A percentile compares a stretch with the other conserved stretches of the same genome.
phyloP scores from a whole-genome alignment of 306 rosid genomes.

The Cucumis hystrix region DNA sequence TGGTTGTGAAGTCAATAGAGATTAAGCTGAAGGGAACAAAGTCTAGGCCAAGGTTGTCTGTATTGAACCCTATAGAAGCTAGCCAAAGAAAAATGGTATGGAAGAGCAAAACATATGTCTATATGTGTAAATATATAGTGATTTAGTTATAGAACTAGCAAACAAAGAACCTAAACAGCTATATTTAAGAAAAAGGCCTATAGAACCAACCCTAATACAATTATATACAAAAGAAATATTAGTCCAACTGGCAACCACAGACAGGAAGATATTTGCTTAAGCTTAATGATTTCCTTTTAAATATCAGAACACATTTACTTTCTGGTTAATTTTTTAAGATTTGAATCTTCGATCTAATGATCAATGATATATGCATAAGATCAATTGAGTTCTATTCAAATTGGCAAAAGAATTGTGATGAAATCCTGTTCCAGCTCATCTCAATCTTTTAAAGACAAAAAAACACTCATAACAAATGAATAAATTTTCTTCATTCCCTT shows the following conservation, averaged over 20 bases:
- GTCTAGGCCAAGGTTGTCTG: not conserved
- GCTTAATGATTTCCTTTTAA: not conserved
- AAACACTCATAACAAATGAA: too few relatives aligned
- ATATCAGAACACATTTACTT: not conserved
- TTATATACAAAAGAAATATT: not conserved
- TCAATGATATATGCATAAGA: too few relatives aligned
- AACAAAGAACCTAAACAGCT: not conserved
- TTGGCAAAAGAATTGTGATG: too few relatives aligned
- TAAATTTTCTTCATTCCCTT: too few relatives aligned
- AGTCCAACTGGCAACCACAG: not conserved
- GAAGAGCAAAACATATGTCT: not conserved
- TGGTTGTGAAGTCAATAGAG: not conserved
- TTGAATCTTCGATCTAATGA: too few relatives aligned
- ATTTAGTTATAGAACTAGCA: not conserved
- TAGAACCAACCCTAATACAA: not conserved
- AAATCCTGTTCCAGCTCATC: too few relatives aligned
- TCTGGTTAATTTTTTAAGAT: too few relatives aligned
- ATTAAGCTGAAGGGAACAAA: not conserved
- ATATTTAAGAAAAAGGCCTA: not conserved
- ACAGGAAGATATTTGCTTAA: not conserved
- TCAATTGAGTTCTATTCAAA: too few relatives aligned
- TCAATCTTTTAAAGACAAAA: too few relatives aligned
- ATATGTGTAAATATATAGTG: not conserved
- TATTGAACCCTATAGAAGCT: not conserved
- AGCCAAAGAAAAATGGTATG: not conserved